A percentile compares a stretch with the other conserved stretches of the same genome.
These are phyloP conservation scores for Zizania palustris DNA, from an alignment of 202 grass and related monocot species.

Conservation along the genomic window DNA sequence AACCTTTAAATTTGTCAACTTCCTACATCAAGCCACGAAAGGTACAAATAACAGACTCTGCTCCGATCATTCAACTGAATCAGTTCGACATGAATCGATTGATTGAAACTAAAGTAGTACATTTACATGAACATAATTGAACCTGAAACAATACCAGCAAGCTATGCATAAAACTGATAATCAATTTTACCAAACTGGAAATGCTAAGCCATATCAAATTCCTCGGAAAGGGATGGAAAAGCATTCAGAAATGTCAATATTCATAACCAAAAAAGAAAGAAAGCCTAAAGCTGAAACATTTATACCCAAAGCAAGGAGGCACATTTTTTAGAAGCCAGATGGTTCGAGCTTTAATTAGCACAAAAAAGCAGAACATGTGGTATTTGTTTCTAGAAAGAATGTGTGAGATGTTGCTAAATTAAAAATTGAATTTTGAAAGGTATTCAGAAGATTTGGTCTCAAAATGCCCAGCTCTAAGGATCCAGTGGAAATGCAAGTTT, in stretches of 20 bases:
- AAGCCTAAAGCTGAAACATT: constrained; percentile 13
- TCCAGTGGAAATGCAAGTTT: constrained; percentile 84
- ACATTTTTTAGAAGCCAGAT: background rate
- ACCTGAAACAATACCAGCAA: background rate
- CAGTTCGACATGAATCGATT: background rate
- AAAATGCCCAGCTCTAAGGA: constrained; percentile 76
- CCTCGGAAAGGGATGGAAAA: background rate
- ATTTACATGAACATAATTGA: background rate
- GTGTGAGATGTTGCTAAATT: too few species aligned
- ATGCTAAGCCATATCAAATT: constrained; percentile 7
- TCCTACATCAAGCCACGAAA: constrained; percentile 58
- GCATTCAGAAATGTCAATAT: constrained; percentile 37
- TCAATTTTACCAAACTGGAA: constrained; percentile 11
- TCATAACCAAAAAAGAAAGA: constrained; percentile 3
- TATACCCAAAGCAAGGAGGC: constrained; percentile 13
- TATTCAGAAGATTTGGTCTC: constrained; percentile 34
- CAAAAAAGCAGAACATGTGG: background rate
- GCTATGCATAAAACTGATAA: background rate
- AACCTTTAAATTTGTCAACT: constrained; percentile 56
- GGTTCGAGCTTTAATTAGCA: background rate
- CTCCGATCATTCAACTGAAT: background rate
- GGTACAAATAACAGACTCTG: constrained; percentile 29
- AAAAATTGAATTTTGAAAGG: too few species aligned
- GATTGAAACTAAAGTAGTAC: background rate
- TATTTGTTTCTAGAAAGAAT: background rate